These are phyloP conservation scores for Naegleria fowleri DNA, from an alignment of 208 protist genomes.

Conservation along the genomic window DNA sequence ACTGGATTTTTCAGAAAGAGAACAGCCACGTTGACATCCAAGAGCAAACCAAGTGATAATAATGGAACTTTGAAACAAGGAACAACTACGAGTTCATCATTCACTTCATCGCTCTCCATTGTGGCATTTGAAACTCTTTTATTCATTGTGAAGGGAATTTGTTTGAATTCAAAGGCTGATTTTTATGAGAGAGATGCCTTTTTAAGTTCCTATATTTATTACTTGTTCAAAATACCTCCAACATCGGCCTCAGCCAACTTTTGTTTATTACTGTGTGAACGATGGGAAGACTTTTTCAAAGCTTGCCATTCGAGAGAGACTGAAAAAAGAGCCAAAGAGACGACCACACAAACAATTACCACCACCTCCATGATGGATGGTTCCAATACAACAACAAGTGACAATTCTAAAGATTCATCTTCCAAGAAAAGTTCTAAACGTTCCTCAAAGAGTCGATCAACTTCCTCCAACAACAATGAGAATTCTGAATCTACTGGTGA, in stretches of 20 bases:
- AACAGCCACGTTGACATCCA: background rate
- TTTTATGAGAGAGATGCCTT: background rate
- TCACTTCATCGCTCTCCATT: background rate
- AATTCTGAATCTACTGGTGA: background rate
- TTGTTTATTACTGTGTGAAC: background rate
- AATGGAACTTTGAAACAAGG: background rate
- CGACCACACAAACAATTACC: too few relatives aligned
- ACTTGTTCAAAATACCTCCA: background rate
- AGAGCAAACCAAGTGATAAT: background rate
- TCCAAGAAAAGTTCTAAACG: too few relatives aligned
- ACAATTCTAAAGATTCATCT: too few relatives aligned
- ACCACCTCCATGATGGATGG: too few relatives aligned
- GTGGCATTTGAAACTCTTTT: background rate
- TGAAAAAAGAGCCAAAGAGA: background rate
- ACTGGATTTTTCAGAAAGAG: background rate
- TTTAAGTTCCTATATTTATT: background rate
- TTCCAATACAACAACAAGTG: background rate
- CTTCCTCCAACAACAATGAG: background rate
- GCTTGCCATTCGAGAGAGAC: background rate
- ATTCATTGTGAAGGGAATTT: background rate
- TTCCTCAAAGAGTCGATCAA: background rate
- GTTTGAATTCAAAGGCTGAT: background rate
- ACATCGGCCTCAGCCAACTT: background rate
- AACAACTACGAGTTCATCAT: background rate
- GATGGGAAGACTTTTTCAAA: background rate